Percentiles rank a stretch among this genome's conserved stretches.
Evolutionary conservation across 2,329 filamentous ascomycete genomes (phyloP).

Genomic region (Alternaria sp.): DNA sequence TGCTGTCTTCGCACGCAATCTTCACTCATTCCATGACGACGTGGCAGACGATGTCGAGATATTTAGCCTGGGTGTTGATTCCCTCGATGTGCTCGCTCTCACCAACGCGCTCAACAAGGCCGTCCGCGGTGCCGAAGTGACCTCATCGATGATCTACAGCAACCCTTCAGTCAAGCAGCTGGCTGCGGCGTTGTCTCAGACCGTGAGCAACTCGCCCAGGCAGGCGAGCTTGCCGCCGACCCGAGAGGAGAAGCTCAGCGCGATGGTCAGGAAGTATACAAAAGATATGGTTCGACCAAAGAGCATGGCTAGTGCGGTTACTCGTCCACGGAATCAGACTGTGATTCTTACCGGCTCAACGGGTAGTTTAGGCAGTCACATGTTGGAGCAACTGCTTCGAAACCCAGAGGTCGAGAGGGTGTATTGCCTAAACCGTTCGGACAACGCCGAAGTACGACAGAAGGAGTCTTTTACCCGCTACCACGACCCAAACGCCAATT

Average conservation of each 20-base stretch:
- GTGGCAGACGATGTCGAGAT: background rate
- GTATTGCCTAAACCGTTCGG: conserved; percentile 28
- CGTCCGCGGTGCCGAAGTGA: background rate
- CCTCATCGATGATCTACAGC: background rate
- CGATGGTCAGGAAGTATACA: conserved; percentile 2
- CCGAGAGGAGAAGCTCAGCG: background rate
- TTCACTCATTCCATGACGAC: background rate
- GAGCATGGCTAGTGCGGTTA: no score
- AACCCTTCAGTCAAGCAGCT: background rate
- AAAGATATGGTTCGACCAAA: background rate
- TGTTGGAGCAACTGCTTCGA: conserved; percentile 26
- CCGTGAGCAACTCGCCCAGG: background rate
- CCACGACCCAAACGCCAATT: conserved; percentile 10
- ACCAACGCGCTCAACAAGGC: conserved; percentile 3
- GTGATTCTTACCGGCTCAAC: conserved; percentile 34
- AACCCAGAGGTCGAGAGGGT: conserved; percentile 19
- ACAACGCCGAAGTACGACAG: conserved; percentile 18
- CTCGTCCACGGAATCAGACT: background rate
- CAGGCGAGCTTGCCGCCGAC: background rate
- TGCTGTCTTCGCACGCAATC: background rate
- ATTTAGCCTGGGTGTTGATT: conserved; percentile 3
- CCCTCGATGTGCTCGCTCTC: conserved; percentile 1
- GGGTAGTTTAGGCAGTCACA: conserved; percentile 28
- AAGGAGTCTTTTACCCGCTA: conserved; percentile 6
- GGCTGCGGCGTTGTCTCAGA: background rate